phyloP scores from a whole-genome alignment of 768 basidiomycete genomes.

The Lactarius trivialis region DNA sequence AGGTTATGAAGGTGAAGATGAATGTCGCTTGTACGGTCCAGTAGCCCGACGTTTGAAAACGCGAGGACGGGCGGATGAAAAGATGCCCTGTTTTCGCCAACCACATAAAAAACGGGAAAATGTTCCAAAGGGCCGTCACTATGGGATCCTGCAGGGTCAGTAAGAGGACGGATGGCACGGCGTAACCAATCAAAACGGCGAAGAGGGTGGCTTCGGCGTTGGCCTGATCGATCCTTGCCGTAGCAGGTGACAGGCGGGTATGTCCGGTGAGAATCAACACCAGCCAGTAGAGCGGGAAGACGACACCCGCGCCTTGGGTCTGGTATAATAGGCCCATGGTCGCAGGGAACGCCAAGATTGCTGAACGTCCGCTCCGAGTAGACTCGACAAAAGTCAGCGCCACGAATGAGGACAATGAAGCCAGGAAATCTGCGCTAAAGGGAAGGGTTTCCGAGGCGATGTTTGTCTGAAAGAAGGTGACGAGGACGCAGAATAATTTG shows the following conservation, averaged over 20 bases:
- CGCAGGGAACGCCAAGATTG: constrained; percentile 5
- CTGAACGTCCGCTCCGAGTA: constrained; percentile 8
- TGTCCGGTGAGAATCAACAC: constrained; percentile 17
- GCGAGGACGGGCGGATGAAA: constrained; percentile 19
- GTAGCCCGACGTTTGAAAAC: constrained; percentile 16
- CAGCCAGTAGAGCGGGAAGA: constrained; percentile 19
- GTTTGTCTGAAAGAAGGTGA: constrained; percentile 18
- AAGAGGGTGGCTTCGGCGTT: constrained; percentile 20
- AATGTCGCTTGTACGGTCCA: constrained; percentile 17
- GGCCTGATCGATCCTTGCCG: constrained; percentile 19
- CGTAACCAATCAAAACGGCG: constrained; percentile 13
- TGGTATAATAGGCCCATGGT: constrained; percentile 14
- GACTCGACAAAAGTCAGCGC: constrained; percentile 22
- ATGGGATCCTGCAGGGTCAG: constrained; percentile 12
- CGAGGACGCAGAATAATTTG: constrained; percentile 9
- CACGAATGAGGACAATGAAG: constrained; percentile 7
- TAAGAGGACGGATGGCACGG: constrained; percentile 13
- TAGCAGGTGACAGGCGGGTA: neutral
- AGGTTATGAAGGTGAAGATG: constrained; percentile 13
- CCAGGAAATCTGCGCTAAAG: constrained; percentile 10
- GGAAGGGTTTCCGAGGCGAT: constrained; percentile 5
- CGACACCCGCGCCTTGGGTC: constrained; percentile 9
- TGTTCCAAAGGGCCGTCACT: constrained; percentile 20
- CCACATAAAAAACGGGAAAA: constrained; percentile 20
- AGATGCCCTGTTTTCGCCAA: constrained; percentile 7